Base-by-base conservation (phyloP, 257 asterid species). In the Scutellaria galericulata region DNA sequence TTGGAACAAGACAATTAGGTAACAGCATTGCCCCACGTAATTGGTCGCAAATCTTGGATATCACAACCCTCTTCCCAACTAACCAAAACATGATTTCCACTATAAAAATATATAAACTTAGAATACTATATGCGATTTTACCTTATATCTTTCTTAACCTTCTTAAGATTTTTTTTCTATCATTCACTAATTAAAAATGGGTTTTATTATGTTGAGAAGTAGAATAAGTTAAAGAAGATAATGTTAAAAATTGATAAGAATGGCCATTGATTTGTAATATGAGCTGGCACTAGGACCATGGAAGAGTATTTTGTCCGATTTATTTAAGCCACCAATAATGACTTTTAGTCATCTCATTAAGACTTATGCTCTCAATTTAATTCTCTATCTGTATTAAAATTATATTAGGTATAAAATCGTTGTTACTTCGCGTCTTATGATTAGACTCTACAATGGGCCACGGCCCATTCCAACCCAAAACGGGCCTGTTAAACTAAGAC, bases 21-120 rank as follows among this genome's bases (percentile, higher is more conserved):
- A 66, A 22, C 74, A 47, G 58, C 54, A 37, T 39, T 74, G 78
- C 66, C 79, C 58, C 74, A 27, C 22, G 74, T 20, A 47, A 66
- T 45, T 66, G 55, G 69, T 66, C 54, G 40, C 79, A 66, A 48
- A 66, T 66, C 55, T 18, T 45, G 18, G 39, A 65, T 45, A 55
- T 74, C 55, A 22, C 18, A 47, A 63, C 9, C 41, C 14, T 20
- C 45, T 6, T n/a, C 3, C 13, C 11, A 10, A 11, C 42, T 70
- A 4, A 13, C 37, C 3, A 7, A 40, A 6, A 59, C 27, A 24
- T 27, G 24, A 24, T 66, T 31, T 48, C 42, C 50, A 60, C 22
- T 35, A 35, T 2, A 35, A 68, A 18, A 20, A 53, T 12, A 48
- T 39, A 39, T 5, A 9, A 67, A 15, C 7, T 18, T 15, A 10